Evolutionary conservation across 768 basidiomycete species (phyloP).

Genomic region (Russula compacta): DNA sequence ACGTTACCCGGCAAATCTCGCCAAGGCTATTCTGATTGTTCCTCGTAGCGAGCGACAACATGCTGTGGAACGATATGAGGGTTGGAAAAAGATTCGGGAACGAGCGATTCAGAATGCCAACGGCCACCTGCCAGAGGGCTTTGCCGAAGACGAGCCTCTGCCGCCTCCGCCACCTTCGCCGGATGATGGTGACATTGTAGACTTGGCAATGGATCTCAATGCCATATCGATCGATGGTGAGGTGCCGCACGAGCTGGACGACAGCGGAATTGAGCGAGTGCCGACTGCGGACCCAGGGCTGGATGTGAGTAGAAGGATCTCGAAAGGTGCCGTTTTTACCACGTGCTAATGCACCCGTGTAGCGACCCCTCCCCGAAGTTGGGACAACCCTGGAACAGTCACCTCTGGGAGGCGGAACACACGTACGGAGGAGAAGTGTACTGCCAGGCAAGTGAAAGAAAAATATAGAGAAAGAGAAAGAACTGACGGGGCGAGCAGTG

Average conservation of each 20-base stretch:
- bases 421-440: conserved; percentile 91
- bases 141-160: conserved; percentile 55
- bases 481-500: conserved; percentile 38
- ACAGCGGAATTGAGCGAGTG: conserved; percentile 76
- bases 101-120: conserved; percentile 62
- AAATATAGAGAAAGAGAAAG: not conserved
- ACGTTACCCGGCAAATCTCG: not conserved
- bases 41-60: conserved; percentile 72
- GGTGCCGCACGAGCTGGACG: conserved; percentile 58
- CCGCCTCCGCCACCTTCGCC: conserved; percentile 73
- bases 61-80: conserved; percentile 74
- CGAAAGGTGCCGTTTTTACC: conserved; percentile 20
- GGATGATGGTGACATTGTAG: conserved; percentile 81
- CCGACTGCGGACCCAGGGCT: conserved; percentile 89
- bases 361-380: conserved; percentile 64
- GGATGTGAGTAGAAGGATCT: conserved; percentile 49
- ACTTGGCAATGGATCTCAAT: conserved; percentile 83
- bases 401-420: conserved; percentile 48
- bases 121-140: conserved; percentile 63
- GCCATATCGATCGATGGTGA: conserved; percentile 71
- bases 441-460: conserved; percentile 54
- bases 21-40: not conserved
- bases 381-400: conserved; percentile 48
- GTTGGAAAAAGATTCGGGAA: conserved; percentile 82
- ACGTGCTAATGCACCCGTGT: conserved; percentile 16